A percentile compares a stretch with the other conserved stretches of the same genome.
These are phyloP conservation scores for Ganoderma sinense DNA, from an alignment of 1,284 basidiomycete species.

Conservation along the genomic window DNA sequence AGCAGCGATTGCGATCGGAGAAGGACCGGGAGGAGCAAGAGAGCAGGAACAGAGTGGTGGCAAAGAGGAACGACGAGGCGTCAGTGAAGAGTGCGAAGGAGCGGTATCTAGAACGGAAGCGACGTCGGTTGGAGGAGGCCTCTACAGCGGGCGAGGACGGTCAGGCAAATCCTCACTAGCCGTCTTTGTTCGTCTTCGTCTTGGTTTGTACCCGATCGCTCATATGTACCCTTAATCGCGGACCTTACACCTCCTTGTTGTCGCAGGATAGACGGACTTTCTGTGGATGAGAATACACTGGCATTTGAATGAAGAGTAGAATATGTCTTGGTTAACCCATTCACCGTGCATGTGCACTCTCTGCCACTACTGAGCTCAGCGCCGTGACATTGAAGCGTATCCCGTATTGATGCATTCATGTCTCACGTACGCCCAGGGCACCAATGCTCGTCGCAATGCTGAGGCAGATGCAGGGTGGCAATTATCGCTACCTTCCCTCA, in stretches of 20 bases:
- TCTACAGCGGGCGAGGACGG: constrained; percentile 25
- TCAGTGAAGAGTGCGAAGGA: constrained; percentile 78
- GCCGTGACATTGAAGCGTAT: not conserved
- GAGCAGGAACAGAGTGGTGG: constrained; percentile 59
- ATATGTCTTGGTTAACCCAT: not conserved
- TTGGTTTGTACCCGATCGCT: constrained; percentile 7
- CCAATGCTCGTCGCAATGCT: not conserved
- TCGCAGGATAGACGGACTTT: not conserved
- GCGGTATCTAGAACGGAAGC: constrained; percentile 83
- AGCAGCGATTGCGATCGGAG: constrained; percentile 63
- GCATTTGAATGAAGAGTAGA: not conserved
- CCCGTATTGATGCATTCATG: not conserved
- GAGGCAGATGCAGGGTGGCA: not conserved
- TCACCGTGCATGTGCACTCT: not conserved
- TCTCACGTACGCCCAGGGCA: not conserved
- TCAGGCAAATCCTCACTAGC: constrained; percentile 12
- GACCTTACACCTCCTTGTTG: not conserved
- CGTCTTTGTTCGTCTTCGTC: not conserved
- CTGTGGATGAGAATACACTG: not conserved
- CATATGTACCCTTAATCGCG: constrained; percentile 7
- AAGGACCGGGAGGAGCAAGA: constrained; percentile 67
- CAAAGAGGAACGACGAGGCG: constrained; percentile 74
- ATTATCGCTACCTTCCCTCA: not conserved
- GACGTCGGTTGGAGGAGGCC: constrained; percentile 72
- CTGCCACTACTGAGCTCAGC: not conserved